Conservation (phyloP, 1,284 basidiomycete genomes). For the Cryptococcus wingfieldii region DNA sequence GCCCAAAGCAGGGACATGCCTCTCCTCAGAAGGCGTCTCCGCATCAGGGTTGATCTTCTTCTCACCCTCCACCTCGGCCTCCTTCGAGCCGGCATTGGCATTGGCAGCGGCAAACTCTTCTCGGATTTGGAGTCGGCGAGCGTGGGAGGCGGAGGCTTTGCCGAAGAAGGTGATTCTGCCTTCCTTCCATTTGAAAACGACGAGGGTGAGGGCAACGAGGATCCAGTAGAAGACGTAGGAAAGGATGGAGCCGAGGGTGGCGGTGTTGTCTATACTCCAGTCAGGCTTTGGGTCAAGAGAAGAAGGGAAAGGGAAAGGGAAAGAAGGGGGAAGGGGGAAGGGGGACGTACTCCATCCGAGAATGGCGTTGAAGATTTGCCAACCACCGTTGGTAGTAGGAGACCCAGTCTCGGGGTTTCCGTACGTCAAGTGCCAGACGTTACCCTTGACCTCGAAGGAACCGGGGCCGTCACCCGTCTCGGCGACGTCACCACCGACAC, state of each 20-base stretch:
- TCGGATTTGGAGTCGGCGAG: constrained; percentile 5
- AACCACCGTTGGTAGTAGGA: constrained; percentile 44
- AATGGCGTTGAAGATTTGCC: constrained; percentile 50
- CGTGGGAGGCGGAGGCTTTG: constrained; percentile 17
- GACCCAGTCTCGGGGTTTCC: constrained; percentile 65
- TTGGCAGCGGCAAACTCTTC: neutral
- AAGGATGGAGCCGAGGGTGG: constrained; percentile 62
- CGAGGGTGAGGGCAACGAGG: constrained; percentile 59
- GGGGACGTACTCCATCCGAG: constrained; percentile 31
- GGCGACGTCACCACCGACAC: constrained; percentile 69
- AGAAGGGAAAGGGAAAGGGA: too few species aligned
- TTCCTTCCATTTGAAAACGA: constrained; percentile 65
- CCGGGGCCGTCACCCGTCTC: constrained; percentile 57
- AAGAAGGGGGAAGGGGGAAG: constrained; percentile 26
- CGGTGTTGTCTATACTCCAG: constrained; percentile 36
- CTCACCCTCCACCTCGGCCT: neutral
- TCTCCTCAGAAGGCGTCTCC: neutral
- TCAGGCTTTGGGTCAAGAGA: neutral
- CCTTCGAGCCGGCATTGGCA: neutral
- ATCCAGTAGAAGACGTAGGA: constrained; percentile 78
- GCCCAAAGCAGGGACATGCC: neutral
- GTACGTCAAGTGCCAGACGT: constrained; percentile 71
- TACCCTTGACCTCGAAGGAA: constrained; percentile 66
- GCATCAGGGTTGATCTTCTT: neutral
- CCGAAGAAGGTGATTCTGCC: constrained; percentile 50